Conservation (phyloP, 78 protist species). For the Planoprotostelium fungivorum region DNA sequence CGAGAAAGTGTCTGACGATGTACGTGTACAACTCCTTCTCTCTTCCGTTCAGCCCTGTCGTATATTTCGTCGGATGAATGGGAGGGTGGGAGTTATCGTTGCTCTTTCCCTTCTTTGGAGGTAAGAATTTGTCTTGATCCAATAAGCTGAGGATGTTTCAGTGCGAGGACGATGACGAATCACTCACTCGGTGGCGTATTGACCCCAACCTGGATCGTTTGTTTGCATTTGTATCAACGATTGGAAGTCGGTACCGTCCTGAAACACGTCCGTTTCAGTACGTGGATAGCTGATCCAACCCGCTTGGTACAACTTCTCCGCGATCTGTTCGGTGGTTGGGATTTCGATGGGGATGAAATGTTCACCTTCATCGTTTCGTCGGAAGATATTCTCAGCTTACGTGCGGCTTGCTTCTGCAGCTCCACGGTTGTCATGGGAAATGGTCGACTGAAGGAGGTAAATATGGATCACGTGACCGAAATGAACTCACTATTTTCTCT, state of each 20-base stretch:
- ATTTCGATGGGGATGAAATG: neutral
- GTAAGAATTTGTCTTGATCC: slow-evolving; percentile 42
- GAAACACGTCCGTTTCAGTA: slow-evolving; percentile 95
- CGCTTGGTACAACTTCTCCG: slow-evolving; percentile 87
- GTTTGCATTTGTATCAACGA: slow-evolving; percentile 48
- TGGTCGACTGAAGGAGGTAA: slow-evolving; percentile 59
- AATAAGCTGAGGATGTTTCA: neutral
- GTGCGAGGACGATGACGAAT: neutral
- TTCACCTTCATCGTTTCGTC: slow-evolving; percentile 46
- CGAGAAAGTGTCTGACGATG: slow-evolving; percentile 93
- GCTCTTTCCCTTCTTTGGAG: slow-evolving; percentile 82
- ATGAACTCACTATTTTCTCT: slow-evolving; percentile 21
- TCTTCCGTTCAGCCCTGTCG: slow-evolving; percentile 18
- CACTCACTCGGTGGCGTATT: slow-evolving; percentile 36
- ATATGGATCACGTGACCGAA: neutral
- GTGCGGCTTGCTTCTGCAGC: slow-evolving; percentile 82
- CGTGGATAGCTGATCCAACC: slow-evolving; percentile 96
- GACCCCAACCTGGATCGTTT: slow-evolving; percentile 60
- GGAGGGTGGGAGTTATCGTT: slow-evolving; percentile 98
- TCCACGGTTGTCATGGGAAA: slow-evolving; percentile 93
- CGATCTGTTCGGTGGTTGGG: slow-evolving; percentile 22
- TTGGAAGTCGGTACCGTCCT: slow-evolving; percentile 55
- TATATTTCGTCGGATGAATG: slow-evolving; percentile 89
- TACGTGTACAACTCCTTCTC: slow-evolving; percentile 77
- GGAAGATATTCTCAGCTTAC: slow-evolving; percentile 67